Conservation (phyloP, 345 rosid species). For the Syzygium jambos region DNA sequence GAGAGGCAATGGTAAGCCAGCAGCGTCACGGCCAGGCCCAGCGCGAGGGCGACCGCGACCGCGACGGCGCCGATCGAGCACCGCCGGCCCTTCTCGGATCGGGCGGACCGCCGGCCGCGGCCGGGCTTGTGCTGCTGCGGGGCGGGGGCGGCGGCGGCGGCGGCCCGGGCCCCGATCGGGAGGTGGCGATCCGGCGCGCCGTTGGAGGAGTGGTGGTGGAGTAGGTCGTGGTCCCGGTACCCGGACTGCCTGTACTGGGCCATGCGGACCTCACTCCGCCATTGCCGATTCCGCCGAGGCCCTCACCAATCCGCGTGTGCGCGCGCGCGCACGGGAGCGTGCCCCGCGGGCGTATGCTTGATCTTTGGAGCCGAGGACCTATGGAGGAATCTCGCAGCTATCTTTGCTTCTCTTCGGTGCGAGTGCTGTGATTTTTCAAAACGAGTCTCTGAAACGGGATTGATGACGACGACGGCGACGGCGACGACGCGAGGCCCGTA, state of each 20-base stretch:
- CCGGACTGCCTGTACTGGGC: conserved; percentile 91
- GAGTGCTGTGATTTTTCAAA: no score
- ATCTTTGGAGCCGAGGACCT: no score
- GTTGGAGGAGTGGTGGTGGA: conserved; percentile 8
- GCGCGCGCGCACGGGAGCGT: no score
- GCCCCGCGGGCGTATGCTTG: no score
- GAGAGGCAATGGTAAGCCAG: conserved; percentile 63
- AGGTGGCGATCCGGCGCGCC: conserved; percentile 46
- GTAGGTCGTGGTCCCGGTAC: conserved; percentile 26
- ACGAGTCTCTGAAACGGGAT: no score
- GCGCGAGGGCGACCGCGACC: conserved; percentile 33
- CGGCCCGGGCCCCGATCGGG: conserved; percentile 57
- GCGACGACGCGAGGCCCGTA: neutral
- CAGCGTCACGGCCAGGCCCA: conserved; percentile 49
- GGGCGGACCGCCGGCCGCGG: conserved; percentile 52
- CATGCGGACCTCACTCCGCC: conserved; percentile 26
- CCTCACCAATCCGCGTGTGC: no score
- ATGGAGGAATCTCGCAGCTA: no score
- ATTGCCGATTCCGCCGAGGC: neutral
- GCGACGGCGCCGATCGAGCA: conserved; percentile 36
- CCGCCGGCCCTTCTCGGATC: conserved; percentile 48
- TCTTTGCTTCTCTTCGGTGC: no score
- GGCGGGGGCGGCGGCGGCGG: conserved; percentile 47
- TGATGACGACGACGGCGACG: no score
- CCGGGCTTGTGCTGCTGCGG: conserved; percentile 26